These are phyloP conservation scores for Globisporangium middletonii DNA, from an alignment of 352 stramenopile genomes.

Conservation along the genomic window DNA sequence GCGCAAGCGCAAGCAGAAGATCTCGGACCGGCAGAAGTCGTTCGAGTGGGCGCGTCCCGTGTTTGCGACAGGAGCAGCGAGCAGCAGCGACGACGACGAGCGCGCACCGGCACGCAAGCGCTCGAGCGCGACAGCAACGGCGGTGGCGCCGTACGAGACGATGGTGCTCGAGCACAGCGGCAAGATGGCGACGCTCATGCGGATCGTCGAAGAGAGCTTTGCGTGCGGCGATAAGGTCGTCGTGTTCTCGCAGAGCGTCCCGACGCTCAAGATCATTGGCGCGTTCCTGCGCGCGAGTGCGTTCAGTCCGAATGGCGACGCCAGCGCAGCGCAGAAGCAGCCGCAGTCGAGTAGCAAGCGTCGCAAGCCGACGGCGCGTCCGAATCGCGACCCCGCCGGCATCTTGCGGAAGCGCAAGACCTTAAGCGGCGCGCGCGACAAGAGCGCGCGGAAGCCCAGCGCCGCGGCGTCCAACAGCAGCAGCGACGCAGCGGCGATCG, in stretches of 20 bases:
- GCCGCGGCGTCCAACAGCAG: neutral
- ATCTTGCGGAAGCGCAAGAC: conserved; percentile 46
- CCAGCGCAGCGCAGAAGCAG: neutral
- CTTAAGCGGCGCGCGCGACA: conserved; percentile 9
- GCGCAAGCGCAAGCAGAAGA: conserved; percentile 58
- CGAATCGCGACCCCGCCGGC: conserved; percentile 49
- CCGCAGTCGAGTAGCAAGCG: conserved; percentile 20
- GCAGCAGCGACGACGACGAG: neutral
- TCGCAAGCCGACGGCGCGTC: conserved; percentile 19
- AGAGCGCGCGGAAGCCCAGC: neutral
- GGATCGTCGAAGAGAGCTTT: conserved; percentile 70
- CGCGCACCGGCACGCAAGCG: neutral
- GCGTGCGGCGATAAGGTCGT: conserved; percentile 76
- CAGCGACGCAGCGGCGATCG: neutral
- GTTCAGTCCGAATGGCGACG: conserved; percentile 31
- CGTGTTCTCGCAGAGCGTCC: conserved; percentile 86
- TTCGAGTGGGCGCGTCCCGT: conserved; percentile 62
- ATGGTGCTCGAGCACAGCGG: conserved; percentile 64
- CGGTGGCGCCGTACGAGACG: conserved; percentile 26
- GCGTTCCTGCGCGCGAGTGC: conserved; percentile 53
- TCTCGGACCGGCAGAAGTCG: conserved; percentile 47
- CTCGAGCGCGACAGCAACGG: neutral
- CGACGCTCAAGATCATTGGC: conserved; percentile 76
- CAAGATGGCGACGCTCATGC: conserved; percentile 76
- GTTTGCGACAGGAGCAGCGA: conserved; percentile 11